Base-by-base conservation (phyloP, 345 rosid species). In the Arabidopsis suecica region DNA sequence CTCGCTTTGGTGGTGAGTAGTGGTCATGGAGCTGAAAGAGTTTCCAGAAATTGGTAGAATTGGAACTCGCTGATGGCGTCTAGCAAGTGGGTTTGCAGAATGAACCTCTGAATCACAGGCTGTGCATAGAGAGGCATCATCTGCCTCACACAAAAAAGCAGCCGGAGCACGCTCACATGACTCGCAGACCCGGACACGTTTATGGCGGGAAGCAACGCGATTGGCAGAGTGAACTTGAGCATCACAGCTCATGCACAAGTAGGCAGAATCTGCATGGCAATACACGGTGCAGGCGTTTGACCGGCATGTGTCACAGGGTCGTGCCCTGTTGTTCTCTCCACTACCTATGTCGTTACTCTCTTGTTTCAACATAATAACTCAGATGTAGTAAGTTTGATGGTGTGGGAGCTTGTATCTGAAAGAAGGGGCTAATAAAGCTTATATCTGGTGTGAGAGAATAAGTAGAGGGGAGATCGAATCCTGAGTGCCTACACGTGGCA, bases 161-260 rank as follows among this genome's bases (percentile, higher is more conserved):
- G 97, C 98, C 0, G 98, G 98, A 22, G 90, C 87, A 0, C 85
- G 86, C 77, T 91, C 98, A 40, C 98, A 94, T 1, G 89, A 87
- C 78, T 91, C 89, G 45, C 98, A 94, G 41, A 94, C 89, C 65
- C 58, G 69, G 13, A 91, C 97, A 3, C 97, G 93, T 87, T 87
- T 93, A 56, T 94, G 97, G 64, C 97, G 84, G 4, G 97, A 91
- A n/a, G 97, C 98, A 34, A 94, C 84, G 1, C 84, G 78, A 71
- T 91, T 91, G 51, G 97, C 97, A 0, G 92, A 86, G 50, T 94
- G 98, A 28, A 90, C 77, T 2, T 90, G 86, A 54, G 87, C 83
- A 75, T 94, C 97, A 53, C 98, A 91, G 51, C 81, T 68, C 0
- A 75, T 71, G 61, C 98, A 91, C 5, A 94, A 80, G 80, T 91